A percentile compares a stretch with the other conserved stretches of the same genome.
phyloP scores from a whole-genome alignment of 2,329 filamentous ascomycete species.

The Fusarium sp. region DNA sequence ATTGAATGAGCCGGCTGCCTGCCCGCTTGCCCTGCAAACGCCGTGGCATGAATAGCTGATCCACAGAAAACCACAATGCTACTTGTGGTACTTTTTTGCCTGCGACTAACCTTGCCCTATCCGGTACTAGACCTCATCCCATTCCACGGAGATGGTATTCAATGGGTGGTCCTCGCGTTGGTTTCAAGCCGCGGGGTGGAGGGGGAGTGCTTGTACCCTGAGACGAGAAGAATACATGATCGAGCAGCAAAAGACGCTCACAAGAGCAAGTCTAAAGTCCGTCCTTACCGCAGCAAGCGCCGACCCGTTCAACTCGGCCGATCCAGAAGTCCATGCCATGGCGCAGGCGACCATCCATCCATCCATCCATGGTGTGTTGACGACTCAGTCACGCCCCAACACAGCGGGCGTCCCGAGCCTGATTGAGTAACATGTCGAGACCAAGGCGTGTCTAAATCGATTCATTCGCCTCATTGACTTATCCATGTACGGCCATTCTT shows the following conservation, averaged over 20 bases:
- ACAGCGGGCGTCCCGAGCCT: slow-evolving; percentile 1
- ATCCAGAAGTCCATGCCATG: background rate
- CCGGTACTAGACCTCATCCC: slow-evolving; percentile 32
- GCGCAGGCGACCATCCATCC: background rate
- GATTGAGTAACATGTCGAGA: slow-evolving; percentile 10
- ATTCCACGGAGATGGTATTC: slow-evolving; percentile 41
- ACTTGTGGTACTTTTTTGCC: background rate
- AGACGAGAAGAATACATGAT: background rate
- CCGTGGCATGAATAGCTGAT: slow-evolving; percentile 19
- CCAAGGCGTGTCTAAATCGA: slow-evolving; percentile 9
- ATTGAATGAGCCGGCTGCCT: background rate
- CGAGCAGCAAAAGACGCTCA: background rate
- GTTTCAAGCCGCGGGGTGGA: slow-evolving; percentile 28
- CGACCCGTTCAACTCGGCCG: slow-evolving; percentile 6
- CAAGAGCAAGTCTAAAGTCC: slow-evolving; percentile 6
- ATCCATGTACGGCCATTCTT: slow-evolving; percentile 11
- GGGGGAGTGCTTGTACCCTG: slow-evolving; percentile 11
- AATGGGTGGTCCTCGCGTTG: slow-evolving; percentile 29
- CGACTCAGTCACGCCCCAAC: slow-evolving; percentile 15
- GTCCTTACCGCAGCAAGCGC: background rate
- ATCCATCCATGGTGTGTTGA: background rate
- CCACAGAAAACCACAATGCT: slow-evolving; percentile 7
- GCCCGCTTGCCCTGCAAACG: slow-evolving; percentile 6
- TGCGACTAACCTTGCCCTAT: slow-evolving; percentile 29
- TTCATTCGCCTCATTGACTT: slow-evolving; percentile 16